These are phyloP conservation scores for Eucalyptus caleyi DNA, from an alignment of 345 rosid genomes.

Conservation along the genomic window DNA sequence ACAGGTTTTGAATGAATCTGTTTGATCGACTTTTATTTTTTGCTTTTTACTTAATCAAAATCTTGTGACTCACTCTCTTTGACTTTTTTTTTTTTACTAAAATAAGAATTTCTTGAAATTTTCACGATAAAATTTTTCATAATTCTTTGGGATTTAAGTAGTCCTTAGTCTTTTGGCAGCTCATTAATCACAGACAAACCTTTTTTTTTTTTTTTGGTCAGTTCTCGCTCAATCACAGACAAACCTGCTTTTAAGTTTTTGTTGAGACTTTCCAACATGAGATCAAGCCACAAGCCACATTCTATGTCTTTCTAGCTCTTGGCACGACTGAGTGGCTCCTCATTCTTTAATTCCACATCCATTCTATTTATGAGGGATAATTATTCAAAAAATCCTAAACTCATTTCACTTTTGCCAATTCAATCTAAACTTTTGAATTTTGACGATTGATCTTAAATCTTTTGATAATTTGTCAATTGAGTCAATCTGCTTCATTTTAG, in stretches of 20 bases:
- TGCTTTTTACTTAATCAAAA: neutral
- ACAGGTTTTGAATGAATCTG: neutral
- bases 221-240: neutral
- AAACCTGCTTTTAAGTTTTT: neutral
- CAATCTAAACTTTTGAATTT: neutral
- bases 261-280: neutral
- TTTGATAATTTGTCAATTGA: neutral
- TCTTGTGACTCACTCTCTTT: neutral
- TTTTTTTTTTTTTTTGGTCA: too few relatives aligned
- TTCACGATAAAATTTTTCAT: neutral
- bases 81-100: neutral
- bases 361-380: neutral
- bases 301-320: neutral
- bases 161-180: neutral
- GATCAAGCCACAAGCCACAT: neutral
- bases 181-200: neutral
- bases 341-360: neutral
- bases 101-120: neutral
- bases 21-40: neutral
- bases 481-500: neutral
- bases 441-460: neutral
- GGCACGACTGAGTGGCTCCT: neutral
- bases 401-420: too few relatives aligned
- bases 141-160: neutral
- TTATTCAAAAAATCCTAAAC: too few relatives aligned